Evolutionary conservation across 371 early-diverging fungal species (phyloP), one percentile per base, ranked within the genome.

Genomic region (Coemansia sp.): DNA sequence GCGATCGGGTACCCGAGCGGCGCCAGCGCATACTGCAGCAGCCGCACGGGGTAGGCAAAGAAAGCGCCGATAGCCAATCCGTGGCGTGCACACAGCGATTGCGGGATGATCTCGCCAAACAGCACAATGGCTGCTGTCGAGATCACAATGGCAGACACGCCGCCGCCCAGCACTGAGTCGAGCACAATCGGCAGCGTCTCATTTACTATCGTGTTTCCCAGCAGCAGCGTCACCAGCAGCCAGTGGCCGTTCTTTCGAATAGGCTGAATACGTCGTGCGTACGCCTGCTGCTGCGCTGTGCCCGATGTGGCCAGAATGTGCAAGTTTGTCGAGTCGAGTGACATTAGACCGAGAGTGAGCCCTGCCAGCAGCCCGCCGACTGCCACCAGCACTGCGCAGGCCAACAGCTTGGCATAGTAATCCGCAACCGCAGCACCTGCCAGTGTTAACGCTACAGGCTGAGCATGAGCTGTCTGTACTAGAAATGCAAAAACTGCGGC

Each of bases 31-130:
- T 71, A 84, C 64, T 91, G 92, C 53, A 90, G 61, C 18, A 87
- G 55, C 2, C 89, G 79, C 12, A 93, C 91, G 0, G 90, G 90
- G 74, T 86, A 82, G 6, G 91, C 89, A 78, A 94, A 90, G 39
- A 87, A 84, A 0, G 93, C 91, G 2, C 94, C 94, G 12, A 94
- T 86, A 4, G 86, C 86, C 48, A 94, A 81, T 1, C 93, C 92
- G 65, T 93, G 87, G 5, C 90, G 83, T 8, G 91, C 88, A 64
- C 92, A 93, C 6, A 93, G 82, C 4, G 94, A 90, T 64, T 94
- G 92, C 30, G 94, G 94, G 48, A 94, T 87, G 64, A 94, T 90
- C 89, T 96, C 97, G 66, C 96, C 96, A 83, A 97, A 96, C 18
- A 96, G 80, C 48, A 96, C 92, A 68, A 97, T 91, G 47, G 94